Evolutionary conservation across 2,329 filamentous ascomycete species (phyloP), one percentile per base, ranked within the genome.

Genomic region (Macrophomina tecta): DNA sequence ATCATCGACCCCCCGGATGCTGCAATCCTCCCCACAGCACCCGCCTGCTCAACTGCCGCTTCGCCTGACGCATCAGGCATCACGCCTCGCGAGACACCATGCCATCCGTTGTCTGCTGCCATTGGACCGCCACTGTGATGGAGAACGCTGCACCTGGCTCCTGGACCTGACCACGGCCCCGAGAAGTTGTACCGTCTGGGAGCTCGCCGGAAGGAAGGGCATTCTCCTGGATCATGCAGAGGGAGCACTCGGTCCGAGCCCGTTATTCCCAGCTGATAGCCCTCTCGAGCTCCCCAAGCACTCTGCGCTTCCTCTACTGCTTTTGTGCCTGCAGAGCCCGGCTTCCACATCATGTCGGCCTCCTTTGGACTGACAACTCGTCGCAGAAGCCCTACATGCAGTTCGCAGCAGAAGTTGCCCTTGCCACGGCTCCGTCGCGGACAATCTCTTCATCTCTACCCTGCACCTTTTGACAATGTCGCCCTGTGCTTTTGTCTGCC

Each of bases 1-100:
- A 42, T 64, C 61, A 64, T 64, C 61, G 48, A 12, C 8, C 46
- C 49, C 46, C 36, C 48, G 45, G 48, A 64, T 49, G 61, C 42
- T 64, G 61, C 61, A 64, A 53, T 64, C n/a, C 23, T 45, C 48
- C 30, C 45, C 23, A n/a, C 12, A 42, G 9, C 42, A 3, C n/a
- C 30, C 14, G n/a, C 12, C 32, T 52, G 36, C 36, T 23, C 60
- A 11, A n/a, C 60, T 46, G 45, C 18, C 60, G n/a, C 23, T 23
- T 23, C 60, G 6, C 60, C 14, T 12, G 48, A 64, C 61, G 48
- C 61, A 46, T 42, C 18, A 63, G n/a, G n/a, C 32, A 36, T n/a
- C 11, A n/a, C 18, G 8, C 5, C 32, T 62, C n/a, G 32, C 42
- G 18, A 34, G 18, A 18, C 5, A n/a, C 14, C 2, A 42, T 28